phyloP scores from a whole-genome alignment of 768 basidiomycete genomes.

The Holtermanniella nyarrowii region DNA sequence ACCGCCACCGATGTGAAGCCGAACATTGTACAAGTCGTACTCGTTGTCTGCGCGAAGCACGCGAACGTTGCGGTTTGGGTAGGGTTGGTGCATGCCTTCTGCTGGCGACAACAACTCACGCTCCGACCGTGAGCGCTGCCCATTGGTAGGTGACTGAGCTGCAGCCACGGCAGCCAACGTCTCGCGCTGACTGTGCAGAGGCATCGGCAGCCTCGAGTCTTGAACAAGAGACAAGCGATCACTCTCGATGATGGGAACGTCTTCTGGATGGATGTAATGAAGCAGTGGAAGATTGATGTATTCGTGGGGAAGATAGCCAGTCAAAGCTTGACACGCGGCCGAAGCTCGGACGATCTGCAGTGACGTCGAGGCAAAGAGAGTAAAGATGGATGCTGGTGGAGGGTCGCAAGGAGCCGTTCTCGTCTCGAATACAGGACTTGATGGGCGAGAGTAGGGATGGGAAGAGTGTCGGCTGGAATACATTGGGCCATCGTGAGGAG shows the following conservation, averaged over 20 bases:
- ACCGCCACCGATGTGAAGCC: constrained; percentile 31
- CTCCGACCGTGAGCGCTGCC: constrained; percentile 10
- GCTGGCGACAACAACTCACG: constrained; percentile 24
- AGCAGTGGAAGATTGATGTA: constrained; percentile 22
- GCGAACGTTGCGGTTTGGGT: constrained; percentile 29
- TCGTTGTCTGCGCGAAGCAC: constrained; percentile 18
- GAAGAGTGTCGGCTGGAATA: too few species aligned
- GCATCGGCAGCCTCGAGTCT: constrained; percentile 12
- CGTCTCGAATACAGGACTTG: too few species aligned
- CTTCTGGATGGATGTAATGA: constrained; percentile 28
- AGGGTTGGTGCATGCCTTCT: constrained; percentile 33
- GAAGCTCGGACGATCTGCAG: constrained; percentile 24
- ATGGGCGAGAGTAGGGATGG: too few species aligned
- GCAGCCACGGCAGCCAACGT: constrained; percentile 16
- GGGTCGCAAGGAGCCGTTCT: too few species aligned
- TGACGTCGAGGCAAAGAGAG: constrained; percentile 31
- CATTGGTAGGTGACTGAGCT: background rate
- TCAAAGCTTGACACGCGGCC: constrained; percentile 14
- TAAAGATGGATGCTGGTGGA: constrained; percentile 18
- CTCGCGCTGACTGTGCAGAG: constrained; percentile 13
- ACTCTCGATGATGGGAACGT: constrained; percentile 15
- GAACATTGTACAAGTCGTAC: constrained; percentile 25
- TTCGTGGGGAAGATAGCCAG: constrained; percentile 30
- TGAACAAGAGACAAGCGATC: constrained; percentile 17
- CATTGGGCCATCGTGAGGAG: too few species aligned